Conservation (phyloP, 2,329 filamentous ascomycete species). For the Pezicula neosporulosa region DNA sequence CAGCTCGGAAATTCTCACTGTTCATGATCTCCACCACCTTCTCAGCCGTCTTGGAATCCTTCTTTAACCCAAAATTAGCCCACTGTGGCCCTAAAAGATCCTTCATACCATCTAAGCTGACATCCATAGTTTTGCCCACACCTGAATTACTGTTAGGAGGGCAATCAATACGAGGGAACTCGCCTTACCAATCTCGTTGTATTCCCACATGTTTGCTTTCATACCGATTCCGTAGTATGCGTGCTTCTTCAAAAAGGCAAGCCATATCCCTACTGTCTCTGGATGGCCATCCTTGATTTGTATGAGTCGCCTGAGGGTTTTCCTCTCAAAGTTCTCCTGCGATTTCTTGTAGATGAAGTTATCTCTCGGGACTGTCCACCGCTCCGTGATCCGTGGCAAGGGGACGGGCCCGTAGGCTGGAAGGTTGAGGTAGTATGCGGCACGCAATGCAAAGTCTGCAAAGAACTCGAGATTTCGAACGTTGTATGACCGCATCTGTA, state of each 20-base stretch:
- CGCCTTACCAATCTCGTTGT: constrained; percentile 63
- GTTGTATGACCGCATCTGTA: constrained; percentile 90
- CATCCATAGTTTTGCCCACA: constrained; percentile 49
- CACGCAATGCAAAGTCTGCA: constrained; percentile 88
- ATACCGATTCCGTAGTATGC: constrained; percentile 96
- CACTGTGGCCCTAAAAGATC: constrained; percentile 47
- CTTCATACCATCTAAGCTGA: constrained; percentile 39
- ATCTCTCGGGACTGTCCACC: constrained; percentile 87
- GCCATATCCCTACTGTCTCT: constrained; percentile 85
- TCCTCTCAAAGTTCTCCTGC: constrained; percentile 95
- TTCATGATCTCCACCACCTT: constrained; percentile 56
- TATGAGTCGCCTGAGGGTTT: constrained; percentile 80
- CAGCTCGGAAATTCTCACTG: constrained; percentile 40
- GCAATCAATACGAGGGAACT: not conserved
- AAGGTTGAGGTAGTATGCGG: constrained; percentile 89
- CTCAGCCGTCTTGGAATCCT: constrained; percentile 45
- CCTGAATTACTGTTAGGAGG: constrained; percentile 31
- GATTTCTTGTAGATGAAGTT: constrained; percentile 97
- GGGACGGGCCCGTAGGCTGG: constrained; percentile 83
- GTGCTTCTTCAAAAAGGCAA: constrained; percentile 88
- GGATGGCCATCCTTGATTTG: constrained; percentile 91
- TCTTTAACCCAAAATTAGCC: constrained; percentile 51
- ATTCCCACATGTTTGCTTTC: constrained; percentile 98
- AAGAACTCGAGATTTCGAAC: constrained; percentile 91
- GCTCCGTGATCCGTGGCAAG: constrained; percentile 80